Base-by-base conservation (phyloP, 1,284 basidiomycete genomes). In the Microstroma glucosiphilum region DNA sequence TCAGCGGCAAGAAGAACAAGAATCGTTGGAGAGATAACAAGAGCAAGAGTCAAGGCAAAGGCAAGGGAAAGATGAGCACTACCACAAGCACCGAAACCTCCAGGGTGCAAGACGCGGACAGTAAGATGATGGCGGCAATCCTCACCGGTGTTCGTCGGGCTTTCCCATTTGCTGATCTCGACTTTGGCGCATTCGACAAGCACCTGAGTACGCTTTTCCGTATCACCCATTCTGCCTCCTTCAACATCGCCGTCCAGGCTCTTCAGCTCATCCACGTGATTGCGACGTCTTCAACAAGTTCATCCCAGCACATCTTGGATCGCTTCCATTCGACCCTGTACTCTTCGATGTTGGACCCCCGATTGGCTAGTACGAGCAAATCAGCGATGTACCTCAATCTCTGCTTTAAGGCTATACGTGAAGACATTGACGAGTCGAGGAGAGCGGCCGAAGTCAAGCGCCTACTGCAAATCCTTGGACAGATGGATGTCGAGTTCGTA, bases 331-430 rank as follows among this genome's bases (percentile, higher is more conserved):
- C 92, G 56, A 87, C 91, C 0, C 82, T 99, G 0, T 98, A 98
- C 77, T 86, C 88, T 37, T 93, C 91, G 1, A 82, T 98, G 6
- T 85, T 89, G 42, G 94, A 99, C 74, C 82, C 83, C 0, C 87
- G 96, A 12, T 84, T 99, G 6, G 84, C 87, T 17, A 84, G 84
- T 1, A 92, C 92, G 17, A 90, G 89, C 37, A 97, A 98, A 79
- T 92, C 97, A 79, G 91, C 93, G 8, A 91, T 98, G 88, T 98
- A 96, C 80, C 85, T 99, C 69, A 98, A 98, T 79, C 82, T 99
- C 21, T 81, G 97, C 21, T 94, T 96, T 85, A 94, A 92, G 77
- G 88, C 91, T 17, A 82, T 97, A 70, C 96, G 96, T 80, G 84
- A 84, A 2, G 94, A 96, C 75, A 79, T 80, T 12, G 86, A 86